Conservation (phyloP, 2,329 filamentous ascomycete species). For the Moelleriella libera region DNA sequence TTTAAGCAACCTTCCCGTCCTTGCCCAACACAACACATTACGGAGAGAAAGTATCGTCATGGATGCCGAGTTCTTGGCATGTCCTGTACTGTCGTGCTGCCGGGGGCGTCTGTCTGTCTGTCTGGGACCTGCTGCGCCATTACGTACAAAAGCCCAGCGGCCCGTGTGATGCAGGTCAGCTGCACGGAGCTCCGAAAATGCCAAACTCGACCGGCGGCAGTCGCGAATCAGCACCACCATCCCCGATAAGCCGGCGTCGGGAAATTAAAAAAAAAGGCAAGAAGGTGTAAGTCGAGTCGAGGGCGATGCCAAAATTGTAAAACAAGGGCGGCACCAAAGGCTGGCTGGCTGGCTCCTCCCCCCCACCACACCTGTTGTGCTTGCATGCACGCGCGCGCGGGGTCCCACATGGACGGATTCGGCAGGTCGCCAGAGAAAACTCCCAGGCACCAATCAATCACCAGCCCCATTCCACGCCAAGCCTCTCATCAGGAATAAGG, state of each 20-base stretch:
- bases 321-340: too few relatives aligned
- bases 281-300: too few relatives aligned
- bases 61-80: neutral
- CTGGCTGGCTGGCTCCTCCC: too few relatives aligned
- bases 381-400: too few relatives aligned
- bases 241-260: too few relatives aligned
- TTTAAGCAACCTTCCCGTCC: too few relatives aligned
- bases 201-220: neutral
- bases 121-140: slow-evolving; percentile 3
- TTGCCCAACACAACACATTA: too few relatives aligned
- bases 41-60: neutral
- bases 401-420: slow-evolving; percentile 1
- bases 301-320: too few relatives aligned
- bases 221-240: too few relatives aligned
- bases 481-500: too few relatives aligned
- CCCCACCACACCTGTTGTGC: too few relatives aligned
- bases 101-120: too few relatives aligned
- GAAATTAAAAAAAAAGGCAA: neutral
- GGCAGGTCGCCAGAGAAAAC: slow-evolving; percentile 4
- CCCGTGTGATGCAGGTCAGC: slow-evolving; percentile 6
- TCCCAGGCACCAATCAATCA: neutral
- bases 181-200: neutral
- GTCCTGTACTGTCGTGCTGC: neutral
- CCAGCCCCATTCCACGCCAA: neutral
- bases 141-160: slow-evolving; percentile 4